Evolutionary conservation across 2,329 filamentous ascomycete species (phyloP), one percentile per base, ranked within the genome.

Genomic region (Aureobasidium melanogenum): DNA sequence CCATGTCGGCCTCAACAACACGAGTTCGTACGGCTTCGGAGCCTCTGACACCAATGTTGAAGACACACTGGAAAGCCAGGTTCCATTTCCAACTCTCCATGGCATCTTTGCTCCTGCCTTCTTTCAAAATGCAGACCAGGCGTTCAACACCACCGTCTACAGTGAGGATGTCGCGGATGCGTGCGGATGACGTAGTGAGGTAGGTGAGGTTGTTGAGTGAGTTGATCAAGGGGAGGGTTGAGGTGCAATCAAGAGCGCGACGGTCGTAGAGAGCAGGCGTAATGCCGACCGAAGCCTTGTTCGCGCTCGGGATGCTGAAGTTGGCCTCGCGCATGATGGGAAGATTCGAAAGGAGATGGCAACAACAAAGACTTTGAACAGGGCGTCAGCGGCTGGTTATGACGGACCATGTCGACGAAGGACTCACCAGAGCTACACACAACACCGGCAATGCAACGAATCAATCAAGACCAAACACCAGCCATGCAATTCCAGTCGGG

Each of bases 1-100:
- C 94, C 89, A 99, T 97, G 75, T 99, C 94, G 65, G 94, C 94
- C 77, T 99, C 94, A 57, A 99, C 94, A 2, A 99, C 93, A 66
- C 94, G 84, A 62, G 94, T 97, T 68, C 94, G 85, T 63, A 99
- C 94, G 67, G 85, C 87, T 77, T 99, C 94, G 14, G 94, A 97
- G 63, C 94, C 94, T 67, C 94, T 85, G 63, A 99, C 93, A 62
- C 94, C 94, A 71, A 99, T 97, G 75, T 99, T 99, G 73, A 99
- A 94, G 66, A 97, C 92, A 74, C 94, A 99, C 76, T 97, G 94
- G 75, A 99, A 99, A 58, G 94, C 94, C 65, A 99, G 82, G 72
- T 97, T 99, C 94, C 94, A 99, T 77, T 97, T 97, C 94, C 94
- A 99, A 89, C 96, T 96, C 74, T 97, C 93, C 93, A 97, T 97